Evolutionary conservation across 2,329 filamentous ascomycete genomes (phyloP).

Genomic region (Boeremia exigua): DNA sequence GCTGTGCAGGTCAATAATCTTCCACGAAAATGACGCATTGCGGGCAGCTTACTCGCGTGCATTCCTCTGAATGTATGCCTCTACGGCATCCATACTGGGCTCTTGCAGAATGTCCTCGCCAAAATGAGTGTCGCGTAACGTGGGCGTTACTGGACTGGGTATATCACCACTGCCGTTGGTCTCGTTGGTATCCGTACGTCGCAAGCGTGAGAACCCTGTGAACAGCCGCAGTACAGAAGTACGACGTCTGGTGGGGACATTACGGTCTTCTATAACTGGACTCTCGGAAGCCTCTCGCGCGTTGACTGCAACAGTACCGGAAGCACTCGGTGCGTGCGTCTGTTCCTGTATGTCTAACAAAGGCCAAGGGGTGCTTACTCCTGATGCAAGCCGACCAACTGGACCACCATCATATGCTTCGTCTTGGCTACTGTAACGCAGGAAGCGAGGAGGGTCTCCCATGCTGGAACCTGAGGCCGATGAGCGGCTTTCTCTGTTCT

Average conservation of each 20-base stretch:
- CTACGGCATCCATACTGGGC: conserved; percentile 19
- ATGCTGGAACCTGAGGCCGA: conserved; percentile 36
- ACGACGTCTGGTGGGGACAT: conserved; percentile 20
- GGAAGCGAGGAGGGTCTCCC: conserved; percentile 20
- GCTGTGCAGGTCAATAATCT: conserved; percentile 8
- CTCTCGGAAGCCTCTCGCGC: conserved; percentile 18
- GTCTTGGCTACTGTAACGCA: conserved; percentile 23
- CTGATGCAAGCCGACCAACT: conserved; percentile 7
- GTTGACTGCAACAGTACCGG: conserved; percentile 1
- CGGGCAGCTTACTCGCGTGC: conserved; percentile 23
- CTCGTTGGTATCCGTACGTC: conserved; percentile 28
- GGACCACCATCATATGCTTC: conserved; percentile 4
- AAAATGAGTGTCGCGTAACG: conserved; percentile 1
- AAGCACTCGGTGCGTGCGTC: neutral
- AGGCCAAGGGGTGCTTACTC: conserved; percentile 19
- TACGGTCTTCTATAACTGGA: neutral
- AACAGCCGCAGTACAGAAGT: conserved; percentile 29
- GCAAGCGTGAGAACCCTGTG: conserved; percentile 28
- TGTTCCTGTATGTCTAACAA: conserved; percentile 12
- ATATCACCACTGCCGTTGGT: conserved; percentile 12
- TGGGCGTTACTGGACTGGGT: conserved; percentile 1
- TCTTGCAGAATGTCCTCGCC: neutral
- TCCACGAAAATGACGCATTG: neutral
- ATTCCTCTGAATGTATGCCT: conserved; percentile 20
- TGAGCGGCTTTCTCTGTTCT: conserved; percentile 40